Percentiles rank a stretch among this genome's conserved stretches.
These are phyloP conservation scores for Clarireedia paspali DNA, from an alignment of 2,329 filamentous ascomycete genomes.

Conservation along the genomic window DNA sequence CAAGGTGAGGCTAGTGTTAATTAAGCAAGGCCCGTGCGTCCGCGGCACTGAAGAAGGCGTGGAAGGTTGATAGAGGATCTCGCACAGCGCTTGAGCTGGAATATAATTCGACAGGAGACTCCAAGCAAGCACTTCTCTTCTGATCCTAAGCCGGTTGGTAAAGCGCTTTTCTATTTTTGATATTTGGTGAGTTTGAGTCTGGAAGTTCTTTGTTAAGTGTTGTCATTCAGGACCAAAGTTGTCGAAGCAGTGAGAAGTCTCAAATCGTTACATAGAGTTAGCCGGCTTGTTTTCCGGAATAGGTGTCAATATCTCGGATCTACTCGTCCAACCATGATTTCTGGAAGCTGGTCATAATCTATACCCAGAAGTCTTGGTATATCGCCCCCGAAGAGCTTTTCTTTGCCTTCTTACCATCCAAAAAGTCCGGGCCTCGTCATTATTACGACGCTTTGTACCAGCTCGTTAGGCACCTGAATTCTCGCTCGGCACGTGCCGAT, in stretches of 20 bases:
- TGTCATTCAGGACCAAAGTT: no score
- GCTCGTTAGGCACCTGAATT: conserved; percentile 2
- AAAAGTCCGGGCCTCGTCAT: not conserved
- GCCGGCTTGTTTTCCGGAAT: no score
- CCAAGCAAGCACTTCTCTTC: no score
- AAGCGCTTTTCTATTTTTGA: not conserved
- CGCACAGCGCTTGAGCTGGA: not conserved
- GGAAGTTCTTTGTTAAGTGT: no score
- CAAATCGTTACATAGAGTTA: not conserved
- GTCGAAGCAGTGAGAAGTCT: not conserved
- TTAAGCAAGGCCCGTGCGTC: conserved; percentile 1
- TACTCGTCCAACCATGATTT: no score
- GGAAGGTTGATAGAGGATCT: no score
- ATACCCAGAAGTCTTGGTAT: not conserved
- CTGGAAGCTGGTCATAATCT: not conserved
- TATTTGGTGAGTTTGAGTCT: not conserved
- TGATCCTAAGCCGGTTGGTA: no score
- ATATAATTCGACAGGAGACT: not conserved
- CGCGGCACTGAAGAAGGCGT: not conserved
- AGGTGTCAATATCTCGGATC: no score
- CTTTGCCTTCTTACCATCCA: not conserved
- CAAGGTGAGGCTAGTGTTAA: conserved; percentile 3
- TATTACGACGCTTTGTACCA: conserved; percentile 4
- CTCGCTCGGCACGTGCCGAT: conserved; percentile 2
- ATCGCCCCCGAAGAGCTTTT: not conserved